These are phyloP conservation scores for Dactylellina haptotyla DNA, from an alignment of 2,329 filamentous ascomycete species.

Conservation along the genomic window DNA sequence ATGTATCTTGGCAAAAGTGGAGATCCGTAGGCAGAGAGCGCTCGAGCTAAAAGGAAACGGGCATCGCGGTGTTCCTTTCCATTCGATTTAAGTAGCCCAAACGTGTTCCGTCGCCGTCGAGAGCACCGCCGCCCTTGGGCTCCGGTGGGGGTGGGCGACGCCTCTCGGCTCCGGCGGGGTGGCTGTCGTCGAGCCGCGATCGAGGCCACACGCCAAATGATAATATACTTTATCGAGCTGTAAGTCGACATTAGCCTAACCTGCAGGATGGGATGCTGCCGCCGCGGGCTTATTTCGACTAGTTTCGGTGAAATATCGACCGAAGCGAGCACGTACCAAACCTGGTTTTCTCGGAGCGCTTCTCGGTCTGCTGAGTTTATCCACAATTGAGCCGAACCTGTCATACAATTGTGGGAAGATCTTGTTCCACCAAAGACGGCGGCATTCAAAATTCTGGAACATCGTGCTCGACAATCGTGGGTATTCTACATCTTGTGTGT, in stretches of 20 bases:
- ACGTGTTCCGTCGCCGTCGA: no score
- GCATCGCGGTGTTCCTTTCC: no score
- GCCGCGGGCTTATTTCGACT: conserved; percentile 13
- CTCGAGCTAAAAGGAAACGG: no score
- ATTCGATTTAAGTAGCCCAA: no score
- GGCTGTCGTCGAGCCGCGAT: no score
- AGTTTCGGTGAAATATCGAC: conserved; percentile 38
- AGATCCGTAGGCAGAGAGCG: conserved; percentile 13
- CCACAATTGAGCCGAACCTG: conserved; percentile 50
- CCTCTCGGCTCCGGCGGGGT: no score
- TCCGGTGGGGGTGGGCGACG: no score
- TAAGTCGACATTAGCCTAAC: conserved; percentile 36
- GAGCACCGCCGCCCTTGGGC: no score
- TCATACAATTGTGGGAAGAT: conserved; percentile 36
- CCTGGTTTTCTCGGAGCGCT: conserved; percentile 25
- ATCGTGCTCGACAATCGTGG: not conserved
- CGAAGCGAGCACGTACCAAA: conserved; percentile 25
- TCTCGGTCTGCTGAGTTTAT: conserved; percentile 48
- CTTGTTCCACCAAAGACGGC: not conserved
- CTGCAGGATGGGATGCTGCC: not conserved
- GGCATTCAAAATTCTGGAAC: not conserved
- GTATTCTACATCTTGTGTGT: not conserved
- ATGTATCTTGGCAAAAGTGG: conserved; percentile 54
- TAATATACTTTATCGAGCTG: no score
- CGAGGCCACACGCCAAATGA: no score